Conservation (phyloP, 2,329 filamentous ascomycete genomes). For the Clonostachys rhizophaga region DNA sequence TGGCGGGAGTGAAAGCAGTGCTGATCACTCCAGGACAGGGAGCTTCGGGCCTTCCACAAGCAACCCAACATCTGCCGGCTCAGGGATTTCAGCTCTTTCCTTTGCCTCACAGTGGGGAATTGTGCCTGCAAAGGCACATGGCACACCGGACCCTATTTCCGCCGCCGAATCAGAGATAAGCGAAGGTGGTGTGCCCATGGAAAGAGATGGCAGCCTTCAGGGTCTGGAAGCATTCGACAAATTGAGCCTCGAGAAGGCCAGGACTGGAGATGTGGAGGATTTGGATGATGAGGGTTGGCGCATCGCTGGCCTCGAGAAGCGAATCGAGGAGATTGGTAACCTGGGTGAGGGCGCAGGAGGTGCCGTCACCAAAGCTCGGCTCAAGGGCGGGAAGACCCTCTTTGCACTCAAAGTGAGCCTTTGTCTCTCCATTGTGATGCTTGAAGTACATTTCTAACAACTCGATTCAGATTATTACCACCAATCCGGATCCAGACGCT, state of each 20-base stretch:
- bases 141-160: conserved; percentile 79
- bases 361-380: conserved; percentile 84
- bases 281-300: conserved; percentile 94
- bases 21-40: conserved; percentile 74
- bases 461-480: conserved; percentile 78
- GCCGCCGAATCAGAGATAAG: conserved; percentile 81
- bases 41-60: conserved; percentile 77
- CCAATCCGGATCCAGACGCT: conserved; percentile 94
- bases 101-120: conserved; percentile 73
- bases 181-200: conserved; percentile 72
- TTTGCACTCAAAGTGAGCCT: conserved; percentile 85
- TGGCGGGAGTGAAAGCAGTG: conserved; percentile 75
- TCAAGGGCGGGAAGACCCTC: conserved; percentile 88
- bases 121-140: conserved; percentile 57
- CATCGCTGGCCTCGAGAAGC: conserved; percentile 82
- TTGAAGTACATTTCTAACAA: not conserved
- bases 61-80: conserved; percentile 82
- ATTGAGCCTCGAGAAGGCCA: conserved; percentile 74
- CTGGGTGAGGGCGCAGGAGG: conserved; percentile 93
- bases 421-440: not conserved
- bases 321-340: conserved; percentile 83
- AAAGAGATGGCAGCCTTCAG: conserved; percentile 76
- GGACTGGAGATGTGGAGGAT: conserved; percentile 86
- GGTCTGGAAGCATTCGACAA: conserved; percentile 76
- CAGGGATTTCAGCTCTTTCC: conserved; percentile 77